Percentiles rank a stretch among this genome's conserved stretches.
Evolutionary conservation across 208 protist species (phyloP).

Genomic region (Trypanosoma platydactyli): DNA sequence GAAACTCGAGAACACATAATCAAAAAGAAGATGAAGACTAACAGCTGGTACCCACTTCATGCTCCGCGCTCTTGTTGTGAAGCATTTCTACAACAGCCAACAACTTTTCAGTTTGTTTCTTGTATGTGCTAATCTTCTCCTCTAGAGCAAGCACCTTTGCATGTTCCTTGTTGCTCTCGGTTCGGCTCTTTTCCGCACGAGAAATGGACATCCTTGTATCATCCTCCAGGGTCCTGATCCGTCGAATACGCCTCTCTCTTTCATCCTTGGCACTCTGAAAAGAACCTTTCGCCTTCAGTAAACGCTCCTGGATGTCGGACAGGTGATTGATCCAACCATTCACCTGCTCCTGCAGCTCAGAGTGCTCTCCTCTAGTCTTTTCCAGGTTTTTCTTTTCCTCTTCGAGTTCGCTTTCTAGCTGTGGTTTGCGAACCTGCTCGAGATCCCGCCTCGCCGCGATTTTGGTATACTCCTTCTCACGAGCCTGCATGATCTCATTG

Average conservation of each 20-base stretch:
- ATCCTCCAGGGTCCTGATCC: constrained; percentile 46
- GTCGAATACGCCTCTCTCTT: constrained; percentile 45
- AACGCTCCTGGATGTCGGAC: constrained; percentile 44
- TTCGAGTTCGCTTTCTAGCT: constrained; percentile 43
- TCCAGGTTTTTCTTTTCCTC: constrained; percentile 34
- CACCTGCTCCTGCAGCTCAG: constrained; percentile 42
- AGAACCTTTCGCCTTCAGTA: constrained; percentile 46
- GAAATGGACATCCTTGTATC: constrained; percentile 41
- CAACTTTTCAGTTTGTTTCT: constrained; percentile 49
- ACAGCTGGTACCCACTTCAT: constrained; percentile 1
- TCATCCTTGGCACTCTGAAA: constrained; percentile 59
- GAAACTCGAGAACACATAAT: background rate
- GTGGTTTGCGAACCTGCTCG: constrained; percentile 34
- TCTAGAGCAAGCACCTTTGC: constrained; percentile 42
- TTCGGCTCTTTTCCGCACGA: constrained; percentile 39
- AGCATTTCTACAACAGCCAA: constrained; percentile 40
- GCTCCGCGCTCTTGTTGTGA: constrained; percentile 16
- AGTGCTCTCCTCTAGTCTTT: constrained; percentile 29
- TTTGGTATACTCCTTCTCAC: constrained; percentile 47
- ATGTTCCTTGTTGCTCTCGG: constrained; percentile 54
- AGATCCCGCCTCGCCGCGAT: constrained; percentile 41
- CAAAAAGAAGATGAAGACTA: background rate
- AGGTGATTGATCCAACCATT: constrained; percentile 49
- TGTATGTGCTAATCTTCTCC: constrained; percentile 42
- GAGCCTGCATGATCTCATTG: constrained; percentile 42